These are phyloP conservation scores for Thinopyrum elongatum DNA, from an alignment of 176 grass and related monocot species.

Conservation along the genomic window DNA sequence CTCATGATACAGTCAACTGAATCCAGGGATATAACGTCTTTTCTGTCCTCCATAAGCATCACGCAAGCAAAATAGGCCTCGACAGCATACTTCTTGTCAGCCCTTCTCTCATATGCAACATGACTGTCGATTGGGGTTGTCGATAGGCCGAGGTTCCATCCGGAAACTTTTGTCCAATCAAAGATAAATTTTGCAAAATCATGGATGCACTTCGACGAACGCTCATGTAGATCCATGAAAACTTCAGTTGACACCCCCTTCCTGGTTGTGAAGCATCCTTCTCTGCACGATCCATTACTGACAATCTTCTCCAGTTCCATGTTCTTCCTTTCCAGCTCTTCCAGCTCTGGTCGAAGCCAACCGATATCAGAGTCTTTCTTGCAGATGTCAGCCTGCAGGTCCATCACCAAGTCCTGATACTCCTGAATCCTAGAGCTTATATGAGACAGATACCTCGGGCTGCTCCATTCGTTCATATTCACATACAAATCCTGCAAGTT, in stretches of 20 bases:
- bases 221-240: conserved; percentile 39
- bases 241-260: conserved; percentile 38
- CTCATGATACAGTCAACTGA: conserved; percentile 55
- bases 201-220: conserved; percentile 54
- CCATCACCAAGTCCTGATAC: conserved; percentile 39
- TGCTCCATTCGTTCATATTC: conserved; percentile 34
- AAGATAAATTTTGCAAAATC: conserved; percentile 68
- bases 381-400: conserved; percentile 58
- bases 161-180: conserved; percentile 57
- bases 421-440: conserved; percentile 48
- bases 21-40: conserved; percentile 35
- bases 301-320: conserved; percentile 41
- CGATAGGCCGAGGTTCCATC: conserved; percentile 42
- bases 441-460: conserved; percentile 39
- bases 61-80: conserved; percentile 60
- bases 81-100: conserved; percentile 67
- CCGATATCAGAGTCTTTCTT: conserved; percentile 66
- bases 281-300: not conserved
- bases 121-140: conserved; percentile 27
- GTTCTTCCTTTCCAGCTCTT: conserved; percentile 47
- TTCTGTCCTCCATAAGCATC: conserved; percentile 45
- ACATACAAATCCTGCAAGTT: conserved; percentile 53
- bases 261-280: conserved; percentile 11
- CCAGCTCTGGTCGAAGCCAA: conserved; percentile 44
- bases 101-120: conserved; percentile 48